phyloP scores from a whole-genome alignment of 2,329 filamentous ascomycete species.

The Scolecobasidium constrictum region DNA sequence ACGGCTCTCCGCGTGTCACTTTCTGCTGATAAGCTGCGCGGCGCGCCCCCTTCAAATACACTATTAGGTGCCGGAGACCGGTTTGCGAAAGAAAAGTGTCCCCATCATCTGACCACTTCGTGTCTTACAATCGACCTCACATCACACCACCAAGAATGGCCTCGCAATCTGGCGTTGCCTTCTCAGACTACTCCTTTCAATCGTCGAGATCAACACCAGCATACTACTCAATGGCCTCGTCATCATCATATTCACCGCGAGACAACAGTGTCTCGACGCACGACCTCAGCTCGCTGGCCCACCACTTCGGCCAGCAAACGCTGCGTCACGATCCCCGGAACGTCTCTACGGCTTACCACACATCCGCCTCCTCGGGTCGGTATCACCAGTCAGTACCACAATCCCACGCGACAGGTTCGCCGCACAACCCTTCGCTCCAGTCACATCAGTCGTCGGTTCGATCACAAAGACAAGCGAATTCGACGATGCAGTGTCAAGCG shows the following conservation, averaged over 20 bases:
- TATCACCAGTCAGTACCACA: slow-evolving; percentile 1
- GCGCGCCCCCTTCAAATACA: no score
- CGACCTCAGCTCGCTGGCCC: background rate
- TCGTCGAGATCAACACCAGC: background rate
- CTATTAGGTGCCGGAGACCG: no score
- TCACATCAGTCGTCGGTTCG: background rate
- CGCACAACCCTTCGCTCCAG: background rate
- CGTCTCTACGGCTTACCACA: background rate
- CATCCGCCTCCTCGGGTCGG: background rate
- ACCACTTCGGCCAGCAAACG: slow-evolving; percentile 5
- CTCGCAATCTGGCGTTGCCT: background rate
- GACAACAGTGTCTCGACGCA: background rate
- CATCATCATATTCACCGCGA: background rate
- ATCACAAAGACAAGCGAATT: slow-evolving; percentile 2
- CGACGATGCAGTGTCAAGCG: background rate
- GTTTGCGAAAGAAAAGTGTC: no score
- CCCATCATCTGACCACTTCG: no score
- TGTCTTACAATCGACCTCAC: no score
- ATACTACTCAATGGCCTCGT: background rate
- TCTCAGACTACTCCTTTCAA: background rate
- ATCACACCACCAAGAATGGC: no score
- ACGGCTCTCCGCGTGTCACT: no score
- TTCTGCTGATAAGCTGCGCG: no score
- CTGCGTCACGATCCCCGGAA: background rate
- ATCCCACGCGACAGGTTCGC: background rate